A percentile compares a stretch with the other conserved stretches of the same genome.
Conservation (phyloP, 768 basidiomycete species). For the Coprinellus micaceus region DNA sequence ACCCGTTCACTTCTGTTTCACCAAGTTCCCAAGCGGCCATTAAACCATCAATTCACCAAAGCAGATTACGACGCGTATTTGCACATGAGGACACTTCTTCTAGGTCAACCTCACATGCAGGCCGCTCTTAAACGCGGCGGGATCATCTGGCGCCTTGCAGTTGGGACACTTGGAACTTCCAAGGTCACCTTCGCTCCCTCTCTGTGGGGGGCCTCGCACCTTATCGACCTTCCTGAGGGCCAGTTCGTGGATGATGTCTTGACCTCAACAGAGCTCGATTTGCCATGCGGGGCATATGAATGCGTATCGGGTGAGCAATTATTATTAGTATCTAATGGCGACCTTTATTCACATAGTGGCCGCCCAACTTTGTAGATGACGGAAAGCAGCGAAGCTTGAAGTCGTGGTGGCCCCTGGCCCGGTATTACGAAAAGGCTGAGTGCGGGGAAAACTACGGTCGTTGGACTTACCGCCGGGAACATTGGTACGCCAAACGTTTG, state of each 20-base stretch:
- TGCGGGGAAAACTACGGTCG: neutral
- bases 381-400: too few relatives aligned
- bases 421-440: too few relatives aligned
- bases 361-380: too few relatives aligned
- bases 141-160: neutral
- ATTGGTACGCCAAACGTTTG: neutral
- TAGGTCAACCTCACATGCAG: constrained; percentile 1
- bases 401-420: too few relatives aligned
- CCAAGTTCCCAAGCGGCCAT: neutral
- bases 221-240: neutral
- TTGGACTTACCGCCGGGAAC: neutral
- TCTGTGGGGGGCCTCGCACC: neutral
- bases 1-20: neutral
- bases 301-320: neutral
- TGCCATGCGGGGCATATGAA: neutral
- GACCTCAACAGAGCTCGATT: neutral
- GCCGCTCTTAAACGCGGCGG: too few relatives aligned
- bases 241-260: neutral
- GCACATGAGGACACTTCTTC: neutral
- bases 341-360: too few relatives aligned
- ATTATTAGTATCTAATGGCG: neutral
- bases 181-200: neutral
- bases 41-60: neutral
- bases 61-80: constrained; percentile 1
- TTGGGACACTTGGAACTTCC: neutral